Evolutionary conservation across 805 yeast species (phyloP), one percentile per base, ranked within the genome.

Genomic region (Saturnispora serradocipensis): DNA sequence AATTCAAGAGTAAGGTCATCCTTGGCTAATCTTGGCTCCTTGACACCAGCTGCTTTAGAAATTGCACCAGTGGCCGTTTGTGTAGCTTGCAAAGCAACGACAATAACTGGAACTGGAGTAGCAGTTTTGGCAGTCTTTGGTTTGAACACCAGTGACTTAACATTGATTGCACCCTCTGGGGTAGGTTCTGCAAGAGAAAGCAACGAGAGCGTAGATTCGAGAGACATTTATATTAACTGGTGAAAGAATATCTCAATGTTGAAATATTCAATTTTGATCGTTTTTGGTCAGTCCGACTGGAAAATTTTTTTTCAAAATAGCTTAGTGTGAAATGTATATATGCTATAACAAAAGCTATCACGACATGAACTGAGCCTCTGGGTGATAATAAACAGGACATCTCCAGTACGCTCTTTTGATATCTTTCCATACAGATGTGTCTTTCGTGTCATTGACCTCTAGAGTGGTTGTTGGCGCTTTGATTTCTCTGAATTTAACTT

Each of bases 81-180:
- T 5, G 95, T 86, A 2, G 81, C 60, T 34, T 78, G 78, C 53
- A 84, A 74, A 7, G 96, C 96, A 61, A 88, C 76, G 32, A 88
- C 87, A 49, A 88, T 78, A 30, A 88, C 76, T 42, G 97, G 96
- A 40, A 85, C 81, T 27, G 93, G 86, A 18, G 78, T 67, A 48
- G 86, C 88, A 46, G 88, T 71, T 64, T 88, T 88, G 36, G 95
- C 83, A 46, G 96, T 87, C 71, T 88, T 88, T 60, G 96, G 96
- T 71, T 88, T 88, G 78, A 88, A 88, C 27, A 88, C 89, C 55
- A 88, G 72, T 4, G 90, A 77, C 68, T 88, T 88, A 55, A 87
- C 77, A 28, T 81, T 72, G 27, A 72, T 55, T 2, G 84, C 74
- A 38, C 74, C 71, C 45, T 74, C 82, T 46, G 77, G 67, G 16